Percentiles rank a stretch among this genome's conserved stretches.
Conservation (phyloP, 176 grass and related monocot genomes). For the Bonia amplexicaulis region DNA sequence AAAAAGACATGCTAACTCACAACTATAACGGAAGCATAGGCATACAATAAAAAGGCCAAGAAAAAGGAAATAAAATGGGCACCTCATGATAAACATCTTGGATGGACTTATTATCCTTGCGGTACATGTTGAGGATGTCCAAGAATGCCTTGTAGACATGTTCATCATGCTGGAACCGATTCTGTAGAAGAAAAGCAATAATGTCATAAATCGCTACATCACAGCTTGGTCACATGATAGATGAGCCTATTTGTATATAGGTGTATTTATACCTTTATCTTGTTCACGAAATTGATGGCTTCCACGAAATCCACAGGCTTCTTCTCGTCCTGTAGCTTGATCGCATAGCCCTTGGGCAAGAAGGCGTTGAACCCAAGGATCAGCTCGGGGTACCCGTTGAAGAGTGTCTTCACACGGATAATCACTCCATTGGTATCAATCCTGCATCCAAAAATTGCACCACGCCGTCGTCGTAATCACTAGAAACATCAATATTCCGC, state of each 20-base stretch:
- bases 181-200: slow-evolving; percentile 43
- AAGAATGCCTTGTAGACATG: slow-evolving; percentile 97
- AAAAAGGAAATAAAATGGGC: neutral
- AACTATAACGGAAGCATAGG: neutral
- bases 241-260: neutral
- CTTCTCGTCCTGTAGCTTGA: slow-evolving; percentile 95
- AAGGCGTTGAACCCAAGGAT: slow-evolving; percentile 97
- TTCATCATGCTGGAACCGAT: slow-evolving; percentile 84
- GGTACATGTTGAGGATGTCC: slow-evolving; percentile 99
- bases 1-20: neutral
- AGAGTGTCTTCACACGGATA: slow-evolving; percentile 85
- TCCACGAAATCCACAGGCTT: slow-evolving; percentile 97
- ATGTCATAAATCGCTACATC: neutral
- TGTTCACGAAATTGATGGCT: slow-evolving; percentile 98
- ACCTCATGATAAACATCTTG: slow-evolving; percentile 99
- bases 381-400: slow-evolving; percentile 83
- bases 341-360: slow-evolving; percentile 96
- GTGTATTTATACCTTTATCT: slow-evolving; percentile 71
- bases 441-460: slow-evolving; percentile 36
- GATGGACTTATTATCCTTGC: slow-evolving; percentile 96
- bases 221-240: neutral
- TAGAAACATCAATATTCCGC: neutral
- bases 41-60: neutral
- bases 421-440: slow-evolving; percentile 96
- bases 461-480: neutral